Conservation (phyloP, 2,329 filamentous ascomycete genomes). For the Lachnellula subtilissima region DNA sequence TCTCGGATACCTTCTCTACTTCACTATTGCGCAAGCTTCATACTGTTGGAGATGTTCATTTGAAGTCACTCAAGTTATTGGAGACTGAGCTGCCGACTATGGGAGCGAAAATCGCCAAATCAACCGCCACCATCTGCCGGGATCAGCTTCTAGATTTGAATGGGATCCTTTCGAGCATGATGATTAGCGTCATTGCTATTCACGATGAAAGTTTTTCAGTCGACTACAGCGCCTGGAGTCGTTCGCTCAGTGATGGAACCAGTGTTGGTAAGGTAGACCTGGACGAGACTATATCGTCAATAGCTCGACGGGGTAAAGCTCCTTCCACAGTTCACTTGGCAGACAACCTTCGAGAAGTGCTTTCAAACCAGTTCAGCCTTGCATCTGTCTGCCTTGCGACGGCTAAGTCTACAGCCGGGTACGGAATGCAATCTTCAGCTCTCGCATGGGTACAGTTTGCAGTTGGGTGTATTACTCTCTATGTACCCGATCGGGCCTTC, state of each 20-base stretch:
- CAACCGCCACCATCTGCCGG: conserved; percentile 35
- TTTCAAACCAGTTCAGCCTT: conserved; percentile 35
- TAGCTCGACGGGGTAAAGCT: not conserved
- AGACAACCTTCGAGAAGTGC: conserved; percentile 16
- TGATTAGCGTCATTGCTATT: conserved; percentile 17
- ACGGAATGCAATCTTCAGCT: conserved; percentile 38
- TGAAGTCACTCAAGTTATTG: conserved; percentile 58
- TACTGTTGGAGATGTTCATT: conserved; percentile 45
- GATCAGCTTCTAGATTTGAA: conserved; percentile 44
- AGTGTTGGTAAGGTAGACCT: not conserved
- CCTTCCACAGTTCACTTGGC: not conserved
- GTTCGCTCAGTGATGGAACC: not conserved
- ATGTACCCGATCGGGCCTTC: conserved; percentile 79
- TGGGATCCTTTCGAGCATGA: conserved; percentile 18
- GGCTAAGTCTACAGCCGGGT: conserved; percentile 23
- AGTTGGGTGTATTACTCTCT: conserved; percentile 68
- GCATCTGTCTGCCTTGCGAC: conserved; percentile 29
- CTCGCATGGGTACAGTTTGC: conserved; percentile 74
- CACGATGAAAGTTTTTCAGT: conserved; percentile 16
- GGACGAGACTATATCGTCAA: not conserved
- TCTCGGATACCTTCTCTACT: conserved; percentile 44
- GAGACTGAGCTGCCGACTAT: conserved; percentile 61
- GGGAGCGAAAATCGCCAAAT: conserved; percentile 40
- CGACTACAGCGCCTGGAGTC: not conserved
- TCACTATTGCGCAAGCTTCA: conserved; percentile 53